Evolutionary conservation across 768 basidiomycete species (phyloP).

Genomic region (Mycena rebaudengoi): DNA sequence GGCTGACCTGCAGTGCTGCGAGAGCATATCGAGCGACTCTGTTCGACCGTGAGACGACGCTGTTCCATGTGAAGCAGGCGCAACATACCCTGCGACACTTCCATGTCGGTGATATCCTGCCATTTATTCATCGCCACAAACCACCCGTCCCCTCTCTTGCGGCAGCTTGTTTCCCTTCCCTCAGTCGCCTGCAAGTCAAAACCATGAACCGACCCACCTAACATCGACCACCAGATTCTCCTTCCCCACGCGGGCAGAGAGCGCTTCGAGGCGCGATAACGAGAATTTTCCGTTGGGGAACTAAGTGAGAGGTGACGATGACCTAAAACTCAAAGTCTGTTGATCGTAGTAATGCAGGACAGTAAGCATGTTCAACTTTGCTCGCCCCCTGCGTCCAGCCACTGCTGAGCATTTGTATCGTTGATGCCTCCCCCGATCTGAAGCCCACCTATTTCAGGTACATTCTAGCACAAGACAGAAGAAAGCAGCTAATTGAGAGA

Average conservation of each 20-base stretch:
- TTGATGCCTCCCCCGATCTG: conserved; percentile 96
- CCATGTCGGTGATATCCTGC: conserved; percentile 96
- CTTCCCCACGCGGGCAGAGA: conserved; percentile 76
- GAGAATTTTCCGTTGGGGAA: conserved; percentile 89
- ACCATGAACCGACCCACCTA: conserved; percentile 61
- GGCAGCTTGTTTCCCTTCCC: conserved; percentile 76
- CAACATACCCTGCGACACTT: conserved; percentile 77
- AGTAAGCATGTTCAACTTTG: conserved; percentile 60
- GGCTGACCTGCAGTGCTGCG: conserved; percentile 81
- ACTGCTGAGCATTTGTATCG: conserved; percentile 78
- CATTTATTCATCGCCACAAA: conserved; percentile 98
- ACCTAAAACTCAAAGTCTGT: conserved; percentile 61
- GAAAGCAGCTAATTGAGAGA: conserved; percentile 8
- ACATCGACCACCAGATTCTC: conserved; percentile 94
- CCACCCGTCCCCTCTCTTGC: conserved; percentile 80
- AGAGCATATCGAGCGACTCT: conserved; percentile 83
- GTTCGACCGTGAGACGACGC: neutral
- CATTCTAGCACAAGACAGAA: conserved; percentile 9
- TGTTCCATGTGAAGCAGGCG: neutral
- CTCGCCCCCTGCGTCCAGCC: conserved; percentile 91
- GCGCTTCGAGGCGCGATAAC: conserved; percentile 66
- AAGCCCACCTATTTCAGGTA: conserved; percentile 62
- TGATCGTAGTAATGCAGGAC: conserved; percentile 1
- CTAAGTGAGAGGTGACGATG: conserved; percentile 96
- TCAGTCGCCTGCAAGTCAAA: neutral